Conservation (phyloP, 805 yeast species). For the Ogataea polymorpha region DNA sequence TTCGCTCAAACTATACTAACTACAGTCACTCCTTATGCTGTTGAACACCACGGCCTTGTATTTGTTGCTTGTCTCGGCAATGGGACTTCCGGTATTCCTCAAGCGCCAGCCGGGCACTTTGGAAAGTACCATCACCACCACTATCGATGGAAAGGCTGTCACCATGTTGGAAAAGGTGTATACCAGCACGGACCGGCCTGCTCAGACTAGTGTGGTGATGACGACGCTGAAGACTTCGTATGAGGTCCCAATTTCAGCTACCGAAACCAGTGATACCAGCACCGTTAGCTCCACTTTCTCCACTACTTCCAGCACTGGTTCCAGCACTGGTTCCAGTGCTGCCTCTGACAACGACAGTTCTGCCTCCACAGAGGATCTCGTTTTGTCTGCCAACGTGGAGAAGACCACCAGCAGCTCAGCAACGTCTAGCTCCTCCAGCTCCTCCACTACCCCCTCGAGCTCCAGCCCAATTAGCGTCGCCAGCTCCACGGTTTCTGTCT, state of each 20-base stretch:
- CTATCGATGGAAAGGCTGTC: slow-evolving; percentile 16
- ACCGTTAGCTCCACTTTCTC: not conserved
- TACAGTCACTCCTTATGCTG: slow-evolving; percentile 13
- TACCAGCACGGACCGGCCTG: slow-evolving; percentile 29
- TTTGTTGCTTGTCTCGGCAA: slow-evolving; percentile 11
- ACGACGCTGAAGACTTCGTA: slow-evolving; percentile 17
- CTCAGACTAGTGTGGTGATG: slow-evolving; percentile 20
- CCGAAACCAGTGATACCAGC: slow-evolving; percentile 5
- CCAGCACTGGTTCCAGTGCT: not conserved
- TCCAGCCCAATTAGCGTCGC: slow-evolving; percentile 7
- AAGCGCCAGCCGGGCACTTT: slow-evolving; percentile 7
- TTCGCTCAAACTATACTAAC: slow-evolving; percentile 8
- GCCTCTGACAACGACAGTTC: slow-evolving; percentile 1
- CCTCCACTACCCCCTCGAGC: slow-evolving; percentile 28
- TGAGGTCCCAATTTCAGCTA: slow-evolving; percentile 4
- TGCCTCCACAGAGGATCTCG: slow-evolving; percentile 4
- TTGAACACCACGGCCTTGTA: slow-evolving; percentile 10
- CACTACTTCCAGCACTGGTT: not conserved
- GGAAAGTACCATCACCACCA: slow-evolving; percentile 20
- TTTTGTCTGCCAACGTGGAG: slow-evolving; percentile 1
- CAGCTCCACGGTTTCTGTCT: slow-evolving; percentile 7
- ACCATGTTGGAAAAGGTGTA: slow-evolving; percentile 25
- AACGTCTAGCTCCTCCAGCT: slow-evolving; percentile 7
- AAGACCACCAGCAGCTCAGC: slow-evolving; percentile 10
- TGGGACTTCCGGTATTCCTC: slow-evolving; percentile 14